Base-by-base conservation (phyloP, 805 yeast species). In the Pichia nanzhaoensis region DNA sequence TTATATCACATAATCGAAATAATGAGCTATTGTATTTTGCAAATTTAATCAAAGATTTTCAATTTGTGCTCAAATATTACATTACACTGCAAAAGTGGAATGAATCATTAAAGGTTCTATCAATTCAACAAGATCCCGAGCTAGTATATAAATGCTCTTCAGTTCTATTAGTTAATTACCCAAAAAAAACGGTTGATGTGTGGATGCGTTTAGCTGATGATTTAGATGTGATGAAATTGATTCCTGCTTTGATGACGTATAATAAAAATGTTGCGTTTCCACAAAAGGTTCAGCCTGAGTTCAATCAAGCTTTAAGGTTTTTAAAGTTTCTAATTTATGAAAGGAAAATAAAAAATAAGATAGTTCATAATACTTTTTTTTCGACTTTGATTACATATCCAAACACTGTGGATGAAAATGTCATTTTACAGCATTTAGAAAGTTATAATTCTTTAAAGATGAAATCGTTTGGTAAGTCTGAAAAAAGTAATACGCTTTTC, bases 161-260 rank as follows among this genome's bases (percentile, higher is more conserved):
- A 0, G 80, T 80, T 0, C 61, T 93, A 33, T 60, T 93, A 42
- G 68, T 79, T 2, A 84, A 85, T 53, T 64, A 74, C 13, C 90
- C 99, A 0, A 68, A 67, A 24, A 73, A 71, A 12, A 87, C 96
- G 0, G 78, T 86, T 2, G 83, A 82, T 42, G 71, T 85, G 0
- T 93, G 97, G 97, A 73, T 85, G 56, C 73, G 80, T 41, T 59
- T 81, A 36, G 55, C 70, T 0, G 65, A 64, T 21, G 55, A 58
- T 7, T 51, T 91, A 3, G 77, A 84, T 47, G 81, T 83, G 39
- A 72, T 74, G 13, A 77, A 72, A 48, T 67, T 93, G 19, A 61
- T 93, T 2, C 95, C 96, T 2, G 80, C 96, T 0, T 66, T 91
- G 12, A 61, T 89, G 49, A 73, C 80, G 0, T 88, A 84, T 62